Conservation (phyloP, 495 filamentous ascomycete species). For the Penicillium turbatum region DNA sequence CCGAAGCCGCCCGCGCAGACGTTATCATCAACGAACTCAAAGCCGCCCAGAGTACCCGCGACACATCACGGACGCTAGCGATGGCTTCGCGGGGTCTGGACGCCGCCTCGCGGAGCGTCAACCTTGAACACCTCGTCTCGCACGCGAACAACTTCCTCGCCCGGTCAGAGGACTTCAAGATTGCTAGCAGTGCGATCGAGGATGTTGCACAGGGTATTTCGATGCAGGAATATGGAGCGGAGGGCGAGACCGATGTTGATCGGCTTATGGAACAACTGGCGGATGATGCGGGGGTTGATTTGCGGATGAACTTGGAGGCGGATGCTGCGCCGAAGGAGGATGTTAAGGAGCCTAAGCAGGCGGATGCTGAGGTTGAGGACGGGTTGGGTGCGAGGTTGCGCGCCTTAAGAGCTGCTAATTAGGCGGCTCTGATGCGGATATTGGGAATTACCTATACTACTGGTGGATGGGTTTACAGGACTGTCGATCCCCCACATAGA, state of each 20-base stretch:
- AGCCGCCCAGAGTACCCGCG: slow-evolving; percentile 45
- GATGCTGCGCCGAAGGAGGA: slow-evolving; percentile 37
- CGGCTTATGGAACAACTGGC: slow-evolving; percentile 47
- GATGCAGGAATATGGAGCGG: slow-evolving; percentile 46
- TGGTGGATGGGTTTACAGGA: neutral
- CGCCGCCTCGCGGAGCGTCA: slow-evolving; percentile 43
- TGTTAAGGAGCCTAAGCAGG: slow-evolving; percentile 35
- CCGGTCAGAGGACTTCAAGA: slow-evolving; percentile 46
- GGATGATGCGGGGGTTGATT: slow-evolving; percentile 45
- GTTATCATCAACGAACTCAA: slow-evolving; percentile 50
- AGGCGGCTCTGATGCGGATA: neutral
- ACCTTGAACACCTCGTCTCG: slow-evolving; percentile 40
- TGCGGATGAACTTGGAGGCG: slow-evolving; percentile 39
- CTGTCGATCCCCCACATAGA: neutral
- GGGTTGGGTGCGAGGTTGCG: slow-evolving; percentile 40
- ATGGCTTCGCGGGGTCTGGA: slow-evolving; percentile 43
- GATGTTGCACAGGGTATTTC: slow-evolving; percentile 45
- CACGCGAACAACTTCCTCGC: slow-evolving; percentile 49
- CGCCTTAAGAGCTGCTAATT: slow-evolving; percentile 42
- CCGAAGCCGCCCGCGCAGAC: slow-evolving; percentile 45
- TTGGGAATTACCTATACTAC: no score
- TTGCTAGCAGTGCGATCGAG: slow-evolving; percentile 43
- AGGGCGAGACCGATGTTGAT: slow-evolving; percentile 45
- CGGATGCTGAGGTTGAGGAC: slow-evolving; percentile 40
- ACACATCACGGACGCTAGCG: slow-evolving; percentile 44